These are phyloP conservation scores for Mortierella antarctica DNA, from an alignment of 192 early-diverging fungal species.

Conservation along the genomic window DNA sequence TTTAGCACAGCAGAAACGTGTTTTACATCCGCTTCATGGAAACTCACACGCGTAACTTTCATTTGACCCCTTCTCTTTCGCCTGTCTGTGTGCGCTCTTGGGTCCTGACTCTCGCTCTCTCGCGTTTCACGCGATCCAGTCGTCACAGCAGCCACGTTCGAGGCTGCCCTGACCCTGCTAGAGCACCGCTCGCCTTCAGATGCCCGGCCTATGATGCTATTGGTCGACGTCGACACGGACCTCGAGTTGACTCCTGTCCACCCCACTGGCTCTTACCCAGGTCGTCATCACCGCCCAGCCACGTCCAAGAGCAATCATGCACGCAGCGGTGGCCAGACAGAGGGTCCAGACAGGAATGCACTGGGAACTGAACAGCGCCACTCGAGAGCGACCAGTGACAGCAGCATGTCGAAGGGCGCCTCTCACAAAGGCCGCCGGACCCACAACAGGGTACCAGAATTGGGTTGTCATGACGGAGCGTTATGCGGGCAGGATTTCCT, in stretches of 20 bases:
- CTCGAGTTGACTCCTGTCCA: constrained; percentile 4
- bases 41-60: too few relatives aligned
- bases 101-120: too few relatives aligned
- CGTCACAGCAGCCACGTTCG: constrained; percentile 28
- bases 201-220: constrained; percentile 33
- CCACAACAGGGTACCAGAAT: constrained; percentile 1
- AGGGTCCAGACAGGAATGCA: background rate
- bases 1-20: background rate
- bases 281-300: constrained; percentile 2
- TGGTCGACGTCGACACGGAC: constrained; percentile 45
- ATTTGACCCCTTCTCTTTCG: too few relatives aligned
- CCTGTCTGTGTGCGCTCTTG: too few relatives aligned
- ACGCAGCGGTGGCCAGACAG: constrained; percentile 1
- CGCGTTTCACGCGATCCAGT: constrained; percentile 11
- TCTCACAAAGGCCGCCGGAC: constrained; percentile 6
- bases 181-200: constrained; percentile 34
- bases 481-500: constrained; percentile 47
- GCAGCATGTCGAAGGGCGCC: constrained; percentile 10
- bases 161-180: constrained; percentile 21
- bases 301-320: background rate
- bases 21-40: too few relatives aligned
- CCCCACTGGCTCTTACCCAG: constrained; percentile 17
- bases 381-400: constrained; percentile 27
- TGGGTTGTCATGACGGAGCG: background rate
- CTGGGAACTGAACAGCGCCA: constrained; percentile 23